A percentile compares a stretch with the other conserved stretches of the same genome.
phyloP scores from a whole-genome alignment of 2,329 filamentous ascomycete species.

The Exophiala phaeomuriformis region DNA sequence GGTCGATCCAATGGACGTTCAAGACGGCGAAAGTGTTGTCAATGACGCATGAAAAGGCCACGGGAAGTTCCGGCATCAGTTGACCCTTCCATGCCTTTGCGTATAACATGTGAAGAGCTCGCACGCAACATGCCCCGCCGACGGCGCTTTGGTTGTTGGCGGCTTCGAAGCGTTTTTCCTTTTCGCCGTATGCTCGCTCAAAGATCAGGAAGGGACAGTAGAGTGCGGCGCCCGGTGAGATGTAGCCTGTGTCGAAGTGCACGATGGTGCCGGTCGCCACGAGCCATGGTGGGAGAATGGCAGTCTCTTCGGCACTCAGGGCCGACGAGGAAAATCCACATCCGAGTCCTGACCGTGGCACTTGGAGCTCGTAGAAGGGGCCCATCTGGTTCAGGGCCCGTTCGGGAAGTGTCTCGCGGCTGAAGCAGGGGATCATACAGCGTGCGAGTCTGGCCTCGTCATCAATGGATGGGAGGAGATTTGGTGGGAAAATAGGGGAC shows the following conservation, averaged over 20 bases:
- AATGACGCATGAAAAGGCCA: constrained; percentile 25
- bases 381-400: constrained; percentile 15
- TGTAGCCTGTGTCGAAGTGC: constrained; percentile 24
- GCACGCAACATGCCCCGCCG: constrained; percentile 25
- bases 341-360: constrained; percentile 23
- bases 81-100: constrained; percentile 16
- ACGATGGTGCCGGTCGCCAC: constrained; percentile 23
- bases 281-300: constrained; percentile 19
- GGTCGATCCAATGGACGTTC: constrained; percentile 27
- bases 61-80: constrained; percentile 16
- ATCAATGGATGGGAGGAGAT: constrained; percentile 23
- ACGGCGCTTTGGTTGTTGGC: constrained; percentile 27
- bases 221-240: constrained; percentile 22
- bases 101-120: constrained; percentile 24
- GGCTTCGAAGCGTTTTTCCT: constrained; percentile 19
- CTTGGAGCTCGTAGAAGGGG: constrained; percentile 20
- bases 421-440: constrained; percentile 24
- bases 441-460: constrained; percentile 18
- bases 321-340: constrained; percentile 24
- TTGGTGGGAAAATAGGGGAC: constrained; percentile 24
- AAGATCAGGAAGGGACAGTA: constrained; percentile 25
- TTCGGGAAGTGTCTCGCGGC: constrained; percentile 24
- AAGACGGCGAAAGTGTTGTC: constrained; percentile 25
- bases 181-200: constrained; percentile 18
- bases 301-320: constrained; percentile 16